These are phyloP conservation scores for Ophiostoma angusticollis DNA, from an alignment of 2,329 filamentous ascomycete species.

Conservation along the genomic window DNA sequence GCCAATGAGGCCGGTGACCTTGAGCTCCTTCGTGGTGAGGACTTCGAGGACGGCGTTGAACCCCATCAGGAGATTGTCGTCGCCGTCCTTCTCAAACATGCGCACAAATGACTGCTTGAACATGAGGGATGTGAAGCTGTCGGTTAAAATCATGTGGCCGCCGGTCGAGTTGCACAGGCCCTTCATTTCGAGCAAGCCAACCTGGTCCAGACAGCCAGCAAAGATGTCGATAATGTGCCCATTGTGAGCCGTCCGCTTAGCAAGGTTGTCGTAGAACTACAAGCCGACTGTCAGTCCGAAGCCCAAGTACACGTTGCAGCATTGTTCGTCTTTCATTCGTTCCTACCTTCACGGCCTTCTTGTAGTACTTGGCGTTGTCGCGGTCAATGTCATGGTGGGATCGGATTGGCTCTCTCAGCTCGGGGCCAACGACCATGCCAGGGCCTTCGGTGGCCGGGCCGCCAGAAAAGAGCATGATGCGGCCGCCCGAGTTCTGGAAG, in stretches of 20 bases:
- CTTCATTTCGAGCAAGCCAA: slow-evolving; percentile 96
- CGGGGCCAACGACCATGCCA: slow-evolving; percentile 90
- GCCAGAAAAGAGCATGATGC: slow-evolving; percentile 95
- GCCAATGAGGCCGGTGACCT: slow-evolving; percentile 93
- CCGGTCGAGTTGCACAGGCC: slow-evolving; percentile 90
- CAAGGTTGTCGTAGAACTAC: slow-evolving; percentile 86
- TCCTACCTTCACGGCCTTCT: slow-evolving; percentile 84
- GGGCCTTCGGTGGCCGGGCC: slow-evolving; percentile 92
- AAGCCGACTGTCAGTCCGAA: background rate
- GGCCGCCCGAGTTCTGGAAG: slow-evolving; percentile 87
- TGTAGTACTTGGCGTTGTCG: slow-evolving; percentile 99
- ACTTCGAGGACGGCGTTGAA: slow-evolving; percentile 97
- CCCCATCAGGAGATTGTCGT: slow-evolving; percentile 92
- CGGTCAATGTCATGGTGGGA: slow-evolving; percentile 98
- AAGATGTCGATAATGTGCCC: slow-evolving; percentile 97
- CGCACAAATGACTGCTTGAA: slow-evolving; percentile 98
- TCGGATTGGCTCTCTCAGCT: slow-evolving; percentile 89
- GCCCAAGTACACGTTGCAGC: background rate
- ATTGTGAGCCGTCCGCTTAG: slow-evolving; percentile 90
- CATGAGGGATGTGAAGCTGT: slow-evolving; percentile 98
- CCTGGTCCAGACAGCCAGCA: slow-evolving; percentile 92
- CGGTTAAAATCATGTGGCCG: slow-evolving; percentile 94
- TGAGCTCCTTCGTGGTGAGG: slow-evolving; percentile 92
- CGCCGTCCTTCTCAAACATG: slow-evolving; percentile 90
- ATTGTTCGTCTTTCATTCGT: slow-evolving; percentile 13